Conservation (phyloP, 2,329 filamentous ascomycete species). For the Sclerotinia glacialis region DNA sequence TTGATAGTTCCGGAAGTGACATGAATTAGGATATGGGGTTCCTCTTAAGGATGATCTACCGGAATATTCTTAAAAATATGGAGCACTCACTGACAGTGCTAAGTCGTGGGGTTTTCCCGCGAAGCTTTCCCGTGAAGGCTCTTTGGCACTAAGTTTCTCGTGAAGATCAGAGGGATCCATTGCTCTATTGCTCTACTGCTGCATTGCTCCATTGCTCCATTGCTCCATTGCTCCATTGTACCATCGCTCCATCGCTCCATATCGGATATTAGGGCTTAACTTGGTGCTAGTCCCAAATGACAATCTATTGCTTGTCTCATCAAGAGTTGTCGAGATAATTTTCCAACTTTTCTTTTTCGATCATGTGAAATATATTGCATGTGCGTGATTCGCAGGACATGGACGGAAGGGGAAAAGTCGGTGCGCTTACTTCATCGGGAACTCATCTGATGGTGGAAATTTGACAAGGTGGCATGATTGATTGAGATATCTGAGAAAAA, state of each 20-base stretch:
- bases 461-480: constrained; percentile 4
- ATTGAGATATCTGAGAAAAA: background rate
- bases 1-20: background rate
- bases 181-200: no score
- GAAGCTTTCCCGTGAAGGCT: background rate
- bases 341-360: background rate
- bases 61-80: background rate
- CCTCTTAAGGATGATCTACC: constrained; percentile 9
- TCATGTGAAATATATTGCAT: background rate
- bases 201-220: no score
- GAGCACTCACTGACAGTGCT: constrained; percentile 9
- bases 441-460: background rate
- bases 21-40: background rate
- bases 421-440: background rate
- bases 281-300: background rate
- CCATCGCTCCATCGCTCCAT: background rate
- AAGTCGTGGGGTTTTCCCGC: background rate
- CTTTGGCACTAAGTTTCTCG: background rate
- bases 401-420: background rate
- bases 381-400: background rate
- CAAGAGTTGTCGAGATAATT: background rate
- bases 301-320: background rate
- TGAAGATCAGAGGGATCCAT: background rate
- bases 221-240: no score
- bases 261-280: background rate